A percentile compares a stretch with the other conserved stretches of the same genome.
phyloP scores from a whole-genome alignment of 2,329 filamentous ascomycete species.

The Ascosphaera acerosa region DNA sequence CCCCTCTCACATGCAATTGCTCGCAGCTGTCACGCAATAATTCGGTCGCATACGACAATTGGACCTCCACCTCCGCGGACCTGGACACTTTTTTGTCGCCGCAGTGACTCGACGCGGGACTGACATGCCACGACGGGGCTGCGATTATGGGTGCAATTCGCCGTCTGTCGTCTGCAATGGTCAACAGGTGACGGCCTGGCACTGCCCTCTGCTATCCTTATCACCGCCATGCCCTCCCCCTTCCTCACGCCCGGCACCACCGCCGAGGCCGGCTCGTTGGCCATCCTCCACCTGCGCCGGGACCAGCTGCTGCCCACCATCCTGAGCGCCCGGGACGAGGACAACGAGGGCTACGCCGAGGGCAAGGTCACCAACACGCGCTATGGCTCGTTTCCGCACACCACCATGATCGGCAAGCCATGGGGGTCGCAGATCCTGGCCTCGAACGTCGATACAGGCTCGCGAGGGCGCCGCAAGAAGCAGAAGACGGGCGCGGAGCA shows the following conservation, averaged over 20 bases:
- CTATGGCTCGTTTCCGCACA: constrained; percentile 75
- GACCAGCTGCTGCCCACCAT: constrained; percentile 60
- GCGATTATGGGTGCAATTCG: too few relatives aligned
- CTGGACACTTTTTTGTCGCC: too few relatives aligned
- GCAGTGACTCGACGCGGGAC: too few relatives aligned
- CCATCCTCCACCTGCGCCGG: constrained; percentile 69
- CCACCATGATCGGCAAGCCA: constrained; percentile 46
- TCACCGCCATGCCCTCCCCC: constrained; percentile 36
- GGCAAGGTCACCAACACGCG: constrained; percentile 70
- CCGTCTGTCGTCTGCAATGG: too few relatives aligned
- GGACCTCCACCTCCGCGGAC: too few relatives aligned
- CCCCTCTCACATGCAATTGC: too few relatives aligned
- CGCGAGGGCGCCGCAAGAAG: constrained; percentile 48
- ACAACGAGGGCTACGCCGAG: constrained; percentile 46
- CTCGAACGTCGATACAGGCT: constrained; percentile 73
- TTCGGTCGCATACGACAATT: too few relatives aligned
- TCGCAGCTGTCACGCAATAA: too few relatives aligned
- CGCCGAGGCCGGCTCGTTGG: constrained; percentile 40
- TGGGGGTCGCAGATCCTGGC: constrained; percentile 88
- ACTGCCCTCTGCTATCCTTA: too few relatives aligned
- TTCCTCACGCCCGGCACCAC: constrained; percentile 47
- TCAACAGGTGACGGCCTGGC: too few relatives aligned
- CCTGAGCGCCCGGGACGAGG: constrained; percentile 34
- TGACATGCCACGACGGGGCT: too few relatives aligned
- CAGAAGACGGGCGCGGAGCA: constrained; percentile 20